Base-by-base conservation (phyloP, 208 protist genomes). In the Leishmania guyanensis region DNA sequence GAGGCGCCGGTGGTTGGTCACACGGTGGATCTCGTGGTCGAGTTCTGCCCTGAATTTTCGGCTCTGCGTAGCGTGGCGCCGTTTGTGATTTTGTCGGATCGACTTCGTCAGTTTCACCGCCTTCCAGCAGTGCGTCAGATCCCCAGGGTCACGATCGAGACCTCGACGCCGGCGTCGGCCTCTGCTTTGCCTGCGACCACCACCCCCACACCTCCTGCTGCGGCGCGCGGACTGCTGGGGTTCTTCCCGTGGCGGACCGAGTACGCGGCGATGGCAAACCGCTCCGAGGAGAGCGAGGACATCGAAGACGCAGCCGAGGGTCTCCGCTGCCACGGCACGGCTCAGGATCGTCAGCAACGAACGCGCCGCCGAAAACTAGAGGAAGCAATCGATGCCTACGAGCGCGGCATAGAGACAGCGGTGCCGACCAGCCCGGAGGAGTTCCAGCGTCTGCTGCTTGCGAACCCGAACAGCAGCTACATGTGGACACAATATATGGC, bases 401-500 rank as follows among this genome's bases (percentile, higher is more conserved):
- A 98, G 87, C 92, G 95, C 46, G 72, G 77, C 36, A 94, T 95
- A 91, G 89, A 89, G 33, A 87, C 84, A 6, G 84, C 89, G 14
- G 75, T 91, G 43, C 96, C 97, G 20, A 89, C 94, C 17, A 97
- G 90, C 29, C 81, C 91, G 3, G 92, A 98, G 54, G 97, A 98
- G 83, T 98, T 98, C 77, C 94, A 97, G 82, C 90, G 95, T 4
- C 80, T 98, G 33, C 72, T 99, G 39, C 79, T 98, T 3, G 93
- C 89, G 36, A 97, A 87, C 36, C 98, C 97, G 20, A 97, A 98
- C 86, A 97, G 89, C 88, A 97, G 92, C 80, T 98, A 94, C 81
- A 80, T 98, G 50, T 98, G 97, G 96, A 96, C 91, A 69, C 95
- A 98, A 85, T 98, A 97, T 90, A 98, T 98, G 95, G 92, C 97